Base-by-base conservation (phyloP, 495 filamentous ascomycete genomes). In the Chlorociboria aeruginascens region DNA sequence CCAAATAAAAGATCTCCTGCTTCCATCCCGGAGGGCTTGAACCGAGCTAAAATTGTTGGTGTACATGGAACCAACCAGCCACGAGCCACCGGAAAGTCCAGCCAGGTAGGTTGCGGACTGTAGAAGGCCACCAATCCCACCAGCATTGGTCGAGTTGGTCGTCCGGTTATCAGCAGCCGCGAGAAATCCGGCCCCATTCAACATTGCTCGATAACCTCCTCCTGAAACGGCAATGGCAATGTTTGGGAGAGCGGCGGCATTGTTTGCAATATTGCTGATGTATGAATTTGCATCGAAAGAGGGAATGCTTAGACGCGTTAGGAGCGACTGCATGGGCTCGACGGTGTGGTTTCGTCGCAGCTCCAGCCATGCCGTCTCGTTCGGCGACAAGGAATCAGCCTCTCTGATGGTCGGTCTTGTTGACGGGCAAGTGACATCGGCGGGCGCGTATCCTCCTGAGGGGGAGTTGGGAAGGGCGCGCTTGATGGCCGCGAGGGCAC, bases 21-120 rank as follows among this genome's bases (percentile, higher is more conserved):
- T 66, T 14, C 72, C 73, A 31, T 77, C 62, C 30, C 79, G 75
- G 49, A 93, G 73, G 34, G 61, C 61, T 30, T 75, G 60, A 36
- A 96, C 73, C 12, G 78, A 81, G 31, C 82, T 83, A 67, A 89
- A 97, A 65, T 96, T 97, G 68, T 96, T 97, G 50, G 82, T 69
- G 57, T 78, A 92, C 13, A 97, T 74, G 29, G 83, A 88, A 7
- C 85, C 85, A 9, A 95, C 76, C 9, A 96, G 66, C 90, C 90
- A 97, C 10, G 80, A 77, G 44, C 90, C 92, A 31, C 90, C 90
- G 12, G 84, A 89, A 14, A 96, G 70, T 32, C 86, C 90, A 13
- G 87, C 71, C 12, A 96, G 51, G 61, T 97, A 97, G 0, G 88
- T 96, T 3, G 83, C 65, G 1, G 83, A 72, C 68, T 97, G 90